Percentiles rank a stretch among this genome's conserved stretches.
Conservation (phyloP, 176 grass and related monocot species). For the Rhynchospora pubera region DNA sequence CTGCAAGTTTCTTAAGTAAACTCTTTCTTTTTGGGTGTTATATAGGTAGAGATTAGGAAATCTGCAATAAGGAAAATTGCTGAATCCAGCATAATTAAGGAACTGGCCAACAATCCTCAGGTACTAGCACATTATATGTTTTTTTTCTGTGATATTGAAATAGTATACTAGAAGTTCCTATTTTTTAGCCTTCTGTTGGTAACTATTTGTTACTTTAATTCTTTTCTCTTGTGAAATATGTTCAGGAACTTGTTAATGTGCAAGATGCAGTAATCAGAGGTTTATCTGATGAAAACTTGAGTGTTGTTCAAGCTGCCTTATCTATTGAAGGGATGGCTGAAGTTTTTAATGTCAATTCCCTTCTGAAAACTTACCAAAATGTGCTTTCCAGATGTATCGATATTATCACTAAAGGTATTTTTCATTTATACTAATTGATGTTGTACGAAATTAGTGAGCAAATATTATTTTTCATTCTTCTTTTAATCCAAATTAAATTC, state of each 20-base stretch:
- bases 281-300: conserved; percentile 78
- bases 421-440: conserved; percentile 7
- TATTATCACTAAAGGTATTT: conserved; percentile 55
- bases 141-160: conserved; percentile 21
- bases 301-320: conserved; percentile 85
- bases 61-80: conserved; percentile 63
- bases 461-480: background rate
- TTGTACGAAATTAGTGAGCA: background rate
- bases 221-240: conserved; percentile 9
- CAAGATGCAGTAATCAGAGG: conserved; percentile 63
- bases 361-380: conserved; percentile 55
- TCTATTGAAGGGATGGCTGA: conserved; percentile 73
- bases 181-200: conserved; percentile 1
- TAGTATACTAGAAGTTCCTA: conserved; percentile 4
- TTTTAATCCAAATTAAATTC: background rate
- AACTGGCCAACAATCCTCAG: conserved; percentile 37
- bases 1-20: background rate
- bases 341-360: conserved; percentile 32
- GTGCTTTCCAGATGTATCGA: conserved; percentile 60
- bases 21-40: conserved; percentile 15
- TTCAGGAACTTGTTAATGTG: conserved; percentile 60
- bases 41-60: conserved; percentile 56
- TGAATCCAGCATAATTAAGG: conserved; percentile 47
- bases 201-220: conserved; percentile 17
- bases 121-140: conserved; percentile 23